A percentile compares a stretch with the other conserved stretches of the same genome.
phyloP scores from a whole-genome alignment of 2,329 filamentous ascomycete species.

The Xylariomycetidae sp. region DNA sequence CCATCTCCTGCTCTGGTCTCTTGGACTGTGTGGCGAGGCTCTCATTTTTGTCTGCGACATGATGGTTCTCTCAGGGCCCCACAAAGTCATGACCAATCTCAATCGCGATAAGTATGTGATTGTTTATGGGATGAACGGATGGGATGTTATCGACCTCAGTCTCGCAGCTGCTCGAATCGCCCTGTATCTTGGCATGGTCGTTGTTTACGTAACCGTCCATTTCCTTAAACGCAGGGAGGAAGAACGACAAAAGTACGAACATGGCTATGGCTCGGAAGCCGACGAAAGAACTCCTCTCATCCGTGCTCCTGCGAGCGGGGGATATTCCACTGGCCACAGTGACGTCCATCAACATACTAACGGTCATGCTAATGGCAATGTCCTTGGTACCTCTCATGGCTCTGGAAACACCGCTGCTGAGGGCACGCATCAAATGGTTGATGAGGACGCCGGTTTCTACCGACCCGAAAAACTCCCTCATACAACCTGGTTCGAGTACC shows the following conservation, averaged over 20 bases:
- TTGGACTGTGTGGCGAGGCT: slow-evolving; percentile 69
- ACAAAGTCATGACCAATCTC: slow-evolving; percentile 56
- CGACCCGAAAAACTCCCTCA: slow-evolving; percentile 80
- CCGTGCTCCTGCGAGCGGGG: slow-evolving; percentile 17
- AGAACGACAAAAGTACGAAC: slow-evolving; percentile 35
- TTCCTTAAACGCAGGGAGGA: slow-evolving; percentile 37
- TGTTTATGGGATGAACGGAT: slow-evolving; percentile 31
- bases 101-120: slow-evolving; percentile 35
- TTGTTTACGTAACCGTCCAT: slow-evolving; percentile 55
- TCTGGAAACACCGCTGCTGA: slow-evolving; percentile 8
- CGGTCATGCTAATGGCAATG: slow-evolving; percentile 25
- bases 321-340: too few species aligned
- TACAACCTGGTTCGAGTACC: slow-evolving; percentile 93
- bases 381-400: slow-evolving; percentile 43
- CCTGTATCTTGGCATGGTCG: slow-evolving; percentile 56
- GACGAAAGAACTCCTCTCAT: slow-evolving; percentile 64
- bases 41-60: slow-evolving; percentile 66
- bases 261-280: slow-evolving; percentile 33
- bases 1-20: slow-evolving; percentile 74
- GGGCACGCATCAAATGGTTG: slow-evolving; percentile 29
- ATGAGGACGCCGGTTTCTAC: slow-evolving; percentile 76
- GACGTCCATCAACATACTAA: too few species aligned
- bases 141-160: slow-evolving; percentile 62
- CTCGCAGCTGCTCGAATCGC: slow-evolving; percentile 66
- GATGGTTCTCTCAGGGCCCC: slow-evolving; percentile 61